Evolutionary conservation across 768 basidiomycete species (phyloP).

Genomic region (Podaxis mareebaensis): DNA sequence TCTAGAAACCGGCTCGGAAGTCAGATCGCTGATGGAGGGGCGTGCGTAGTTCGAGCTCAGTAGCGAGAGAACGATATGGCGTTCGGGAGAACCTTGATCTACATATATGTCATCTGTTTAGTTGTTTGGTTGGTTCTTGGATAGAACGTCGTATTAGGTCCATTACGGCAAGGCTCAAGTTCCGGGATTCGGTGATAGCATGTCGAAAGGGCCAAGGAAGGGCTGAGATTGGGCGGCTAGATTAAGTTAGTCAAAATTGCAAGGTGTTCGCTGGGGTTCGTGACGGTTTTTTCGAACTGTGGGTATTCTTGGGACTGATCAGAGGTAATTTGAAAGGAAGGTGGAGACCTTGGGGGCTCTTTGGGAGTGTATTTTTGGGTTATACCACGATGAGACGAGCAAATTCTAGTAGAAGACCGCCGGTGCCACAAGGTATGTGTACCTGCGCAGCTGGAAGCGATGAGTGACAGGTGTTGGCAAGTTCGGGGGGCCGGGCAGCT

Average conservation of each 20-base stretch:
- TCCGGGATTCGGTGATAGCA: slow-evolving; percentile 13
- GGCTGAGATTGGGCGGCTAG: slow-evolving; percentile 12
- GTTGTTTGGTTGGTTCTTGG: not conserved
- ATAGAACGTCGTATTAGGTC: not conserved
- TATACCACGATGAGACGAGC: not conserved
- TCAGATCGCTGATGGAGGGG: not conserved
- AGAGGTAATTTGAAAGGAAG: not conserved
- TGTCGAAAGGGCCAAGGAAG: not conserved
- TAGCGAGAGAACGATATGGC: not conserved
- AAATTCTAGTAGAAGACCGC: not conserved
- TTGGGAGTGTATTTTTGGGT: not conserved
- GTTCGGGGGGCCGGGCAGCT: not conserved
- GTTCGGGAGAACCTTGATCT: not conserved
- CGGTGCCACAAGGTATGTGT: not conserved
- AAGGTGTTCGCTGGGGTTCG: not conserved
- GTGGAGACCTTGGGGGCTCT: not conserved
- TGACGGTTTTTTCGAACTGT: not conserved
- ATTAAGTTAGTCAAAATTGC: not conserved
- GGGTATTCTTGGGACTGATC: not conserved
- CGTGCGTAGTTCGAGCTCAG: not conserved
- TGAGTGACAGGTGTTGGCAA: not conserved
- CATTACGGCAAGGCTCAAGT: slow-evolving; percentile 11
- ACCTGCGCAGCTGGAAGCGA: not conserved
- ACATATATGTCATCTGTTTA: not conserved
- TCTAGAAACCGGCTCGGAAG: not conserved